These are phyloP conservation scores for Pigoraptor vietnamica DNA, from an alignment of 78 protist genomes.

Conservation along the genomic window DNA sequence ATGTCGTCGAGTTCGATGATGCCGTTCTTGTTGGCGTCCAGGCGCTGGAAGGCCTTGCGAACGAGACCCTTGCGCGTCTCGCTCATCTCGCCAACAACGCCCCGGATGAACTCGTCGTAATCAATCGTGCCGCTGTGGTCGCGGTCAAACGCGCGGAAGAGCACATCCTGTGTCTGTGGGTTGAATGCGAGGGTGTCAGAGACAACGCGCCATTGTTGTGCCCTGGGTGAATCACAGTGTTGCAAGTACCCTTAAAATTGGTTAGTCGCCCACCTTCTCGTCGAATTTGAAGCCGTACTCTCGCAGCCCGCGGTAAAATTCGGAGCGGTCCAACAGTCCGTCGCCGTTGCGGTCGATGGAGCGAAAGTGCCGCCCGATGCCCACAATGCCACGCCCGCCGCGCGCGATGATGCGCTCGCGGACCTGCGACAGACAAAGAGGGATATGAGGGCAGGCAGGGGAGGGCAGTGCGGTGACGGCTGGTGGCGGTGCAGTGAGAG, in stretches of 20 bases:
- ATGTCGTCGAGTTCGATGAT: not conserved
- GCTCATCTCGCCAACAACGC: not conserved
- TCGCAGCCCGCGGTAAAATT: not conserved
- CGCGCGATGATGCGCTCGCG: not conserved
- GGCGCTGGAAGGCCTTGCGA: not conserved
- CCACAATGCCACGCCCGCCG: not conserved
- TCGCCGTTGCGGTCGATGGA: not conserved
- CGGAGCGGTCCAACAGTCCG: not conserved
- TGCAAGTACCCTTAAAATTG: no score
- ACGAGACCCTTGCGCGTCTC: not conserved
- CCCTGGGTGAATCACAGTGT: no score
- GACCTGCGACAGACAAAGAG: no score
- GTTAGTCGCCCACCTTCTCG: not conserved
- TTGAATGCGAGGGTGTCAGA: no score
- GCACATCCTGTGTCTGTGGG: not conserved
- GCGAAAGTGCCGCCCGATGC: not conserved
- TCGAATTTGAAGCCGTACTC: not conserved
- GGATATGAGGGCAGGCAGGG: no score
- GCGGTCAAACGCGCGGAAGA: constrained; percentile 29
- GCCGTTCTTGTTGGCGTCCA: not conserved
- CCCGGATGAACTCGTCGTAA: constrained; percentile 22
- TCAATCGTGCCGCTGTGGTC: constrained; percentile 5
- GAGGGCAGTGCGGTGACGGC: no score
- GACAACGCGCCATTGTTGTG: no score
- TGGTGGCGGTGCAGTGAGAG: no score